A percentile compares a stretch with the other conserved stretches of the same genome.
phyloP scores from a whole-genome alignment of 345 rosid genomes.

The Conringia planisiliqua region DNA sequence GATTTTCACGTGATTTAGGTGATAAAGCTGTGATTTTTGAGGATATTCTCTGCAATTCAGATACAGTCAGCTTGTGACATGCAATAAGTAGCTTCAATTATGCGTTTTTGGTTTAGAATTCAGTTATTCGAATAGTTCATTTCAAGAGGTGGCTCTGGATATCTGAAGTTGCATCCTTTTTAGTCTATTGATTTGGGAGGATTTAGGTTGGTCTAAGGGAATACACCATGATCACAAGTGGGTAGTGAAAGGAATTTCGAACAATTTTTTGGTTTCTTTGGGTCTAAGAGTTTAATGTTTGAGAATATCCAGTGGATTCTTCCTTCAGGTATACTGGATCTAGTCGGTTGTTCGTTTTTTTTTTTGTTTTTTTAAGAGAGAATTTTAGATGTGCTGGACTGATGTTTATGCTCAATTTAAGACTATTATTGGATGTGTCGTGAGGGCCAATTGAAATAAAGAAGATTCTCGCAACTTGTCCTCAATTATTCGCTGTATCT shows the following conservation, averaged over 20 bases:
- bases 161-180: background rate
- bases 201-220: background rate
- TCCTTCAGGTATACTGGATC: background rate
- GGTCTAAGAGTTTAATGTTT: background rate
- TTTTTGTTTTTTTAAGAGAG: background rate
- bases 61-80: background rate
- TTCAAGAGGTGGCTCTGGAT: background rate
- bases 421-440: conserved; percentile 15
- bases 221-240: background rate
- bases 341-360: background rate
- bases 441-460: conserved; percentile 2
- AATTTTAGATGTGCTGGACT: conserved; percentile 18
- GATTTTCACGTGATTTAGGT: conserved; percentile 6
- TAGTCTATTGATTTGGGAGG: background rate
- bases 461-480: conserved; percentile 14
- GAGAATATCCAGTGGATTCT: background rate
- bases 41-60: background rate
- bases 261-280: background rate
- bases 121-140: background rate
- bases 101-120: background rate
- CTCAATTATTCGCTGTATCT: conserved; percentile 1
- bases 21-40: conserved; percentile 8
- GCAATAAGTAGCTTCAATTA: background rate
- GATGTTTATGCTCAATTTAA: conserved; percentile 9
- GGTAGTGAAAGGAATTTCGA: background rate